These are phyloP conservation scores for Coemansia umbellata DNA, from an alignment of 192 early-diverging fungal species.

Conservation along the genomic window DNA sequence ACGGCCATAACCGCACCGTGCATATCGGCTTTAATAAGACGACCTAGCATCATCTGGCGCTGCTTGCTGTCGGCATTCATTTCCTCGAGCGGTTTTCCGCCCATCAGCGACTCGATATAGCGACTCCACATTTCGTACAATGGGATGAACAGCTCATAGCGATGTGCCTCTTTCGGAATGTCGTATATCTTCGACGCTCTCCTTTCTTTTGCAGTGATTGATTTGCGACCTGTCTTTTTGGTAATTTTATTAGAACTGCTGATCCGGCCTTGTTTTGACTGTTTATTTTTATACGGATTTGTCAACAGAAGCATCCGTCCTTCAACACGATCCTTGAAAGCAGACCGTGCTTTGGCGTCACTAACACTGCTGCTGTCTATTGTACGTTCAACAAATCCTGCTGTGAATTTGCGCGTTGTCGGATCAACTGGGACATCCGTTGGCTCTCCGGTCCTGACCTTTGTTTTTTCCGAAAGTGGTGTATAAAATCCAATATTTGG, in stretches of 20 bases:
- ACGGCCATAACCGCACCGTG: constrained; percentile 81
- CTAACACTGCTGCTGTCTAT: constrained; percentile 13
- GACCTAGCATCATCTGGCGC: constrained; percentile 12
- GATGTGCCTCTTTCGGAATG: constrained; percentile 53
- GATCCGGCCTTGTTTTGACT: neutral
- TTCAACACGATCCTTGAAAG: constrained; percentile 34
- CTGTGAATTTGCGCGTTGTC: constrained; percentile 18
- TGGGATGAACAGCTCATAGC: constrained; percentile 64
- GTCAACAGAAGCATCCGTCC: constrained; percentile 36
- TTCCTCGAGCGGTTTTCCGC: constrained; percentile 11
- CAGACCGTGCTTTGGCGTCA: constrained; percentile 6
- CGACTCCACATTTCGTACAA: constrained; percentile 72
- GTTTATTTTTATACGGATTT: constrained; percentile 31
- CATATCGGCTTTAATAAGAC: constrained; percentile 71
- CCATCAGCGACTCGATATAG: constrained; percentile 68
- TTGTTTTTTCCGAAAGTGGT: constrained; percentile 10
- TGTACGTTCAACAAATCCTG: constrained; percentile 18
- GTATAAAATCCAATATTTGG: constrained; percentile 26
- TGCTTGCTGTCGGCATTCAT: constrained; percentile 50
- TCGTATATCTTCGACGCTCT: constrained; percentile 59
- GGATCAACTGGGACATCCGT: constrained; percentile 22
- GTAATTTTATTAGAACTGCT: constrained; percentile 4
- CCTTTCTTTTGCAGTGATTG: constrained; percentile 59
- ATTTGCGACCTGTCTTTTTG: constrained; percentile 41
- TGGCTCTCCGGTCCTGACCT: constrained; percentile 19